A percentile compares a stretch with the other conserved stretches of the same genome.
Evolutionary conservation across 345 rosid genomes (phyloP).

Genomic region (Garcia nutans): DNA sequence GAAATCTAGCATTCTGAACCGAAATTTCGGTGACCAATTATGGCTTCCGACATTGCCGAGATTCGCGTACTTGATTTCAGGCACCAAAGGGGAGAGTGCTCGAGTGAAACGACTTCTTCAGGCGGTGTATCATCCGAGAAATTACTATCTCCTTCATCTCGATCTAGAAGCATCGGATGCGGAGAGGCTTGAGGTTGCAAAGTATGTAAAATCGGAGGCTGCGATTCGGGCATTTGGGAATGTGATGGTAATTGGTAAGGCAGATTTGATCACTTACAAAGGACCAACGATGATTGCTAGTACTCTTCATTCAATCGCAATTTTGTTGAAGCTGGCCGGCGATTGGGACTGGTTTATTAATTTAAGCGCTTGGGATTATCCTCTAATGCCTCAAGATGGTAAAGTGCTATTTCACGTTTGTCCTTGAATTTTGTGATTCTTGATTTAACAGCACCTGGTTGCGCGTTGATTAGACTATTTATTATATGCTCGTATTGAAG

Average conservation of each 20-base stretch:
- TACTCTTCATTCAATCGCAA: conserved; percentile 68
- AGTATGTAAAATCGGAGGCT: conserved; percentile 62
- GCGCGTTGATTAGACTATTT: background rate
- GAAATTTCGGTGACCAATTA: conserved; percentile 16
- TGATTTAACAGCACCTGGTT: background rate
- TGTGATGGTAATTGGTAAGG: conserved; percentile 80
- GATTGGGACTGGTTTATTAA: conserved; percentile 98
- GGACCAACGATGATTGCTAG: conserved; percentile 84
- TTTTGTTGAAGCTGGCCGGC: conserved; percentile 62
- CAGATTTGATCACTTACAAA: conserved; percentile 73
- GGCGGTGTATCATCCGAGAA: conserved; percentile 77
- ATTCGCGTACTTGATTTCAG: conserved; percentile 72
- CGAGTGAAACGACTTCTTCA: conserved; percentile 60
- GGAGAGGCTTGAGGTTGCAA: conserved; percentile 77
- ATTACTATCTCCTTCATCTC: conserved; percentile 73
- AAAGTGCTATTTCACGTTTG: conserved; percentile 10
- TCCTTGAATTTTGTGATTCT: background rate
- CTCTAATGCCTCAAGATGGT: conserved; percentile 94
- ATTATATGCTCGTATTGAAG: background rate
- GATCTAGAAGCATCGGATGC: conserved; percentile 80
- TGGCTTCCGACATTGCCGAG: conserved; percentile 45
- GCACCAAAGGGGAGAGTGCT: conserved; percentile 69
- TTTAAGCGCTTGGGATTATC: conserved; percentile 79
- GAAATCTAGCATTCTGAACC: conserved; percentile 16
- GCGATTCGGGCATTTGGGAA: conserved; percentile 54